Conservation (phyloP, 768 basidiomycete genomes). For the Hemileccinum impolitum region DNA sequence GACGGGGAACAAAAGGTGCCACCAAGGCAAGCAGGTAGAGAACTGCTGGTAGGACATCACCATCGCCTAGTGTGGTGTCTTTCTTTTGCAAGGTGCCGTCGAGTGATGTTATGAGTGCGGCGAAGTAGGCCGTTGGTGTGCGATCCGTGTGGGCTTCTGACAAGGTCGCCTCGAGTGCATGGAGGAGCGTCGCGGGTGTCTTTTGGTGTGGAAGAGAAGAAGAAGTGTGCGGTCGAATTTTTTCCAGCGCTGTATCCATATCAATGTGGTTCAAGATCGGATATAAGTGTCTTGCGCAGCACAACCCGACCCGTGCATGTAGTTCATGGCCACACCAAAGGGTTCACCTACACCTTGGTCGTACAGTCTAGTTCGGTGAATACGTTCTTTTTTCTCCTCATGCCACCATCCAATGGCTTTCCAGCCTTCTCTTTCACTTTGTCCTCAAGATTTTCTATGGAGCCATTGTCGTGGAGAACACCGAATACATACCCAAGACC, state of each 20-base stretch:
- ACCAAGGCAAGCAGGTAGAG: constrained; percentile 37
- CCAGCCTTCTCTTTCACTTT: constrained; percentile 68
- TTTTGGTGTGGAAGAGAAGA: constrained; percentile 86
- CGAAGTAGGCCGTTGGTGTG: constrained; percentile 90
- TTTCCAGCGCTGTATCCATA: constrained; percentile 73
- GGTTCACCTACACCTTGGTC: constrained; percentile 55
- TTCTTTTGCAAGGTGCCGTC: constrained; percentile 71
- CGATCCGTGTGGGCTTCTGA: constrained; percentile 63
- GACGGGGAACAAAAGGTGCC: constrained; percentile 54
- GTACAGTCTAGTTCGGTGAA: constrained; percentile 65
- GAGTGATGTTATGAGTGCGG: constrained; percentile 82
- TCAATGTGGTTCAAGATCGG: too few species aligned
- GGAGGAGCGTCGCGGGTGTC: constrained; percentile 79
- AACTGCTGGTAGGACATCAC: constrained; percentile 35
- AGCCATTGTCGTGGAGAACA: constrained; percentile 80
- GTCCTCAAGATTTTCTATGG: constrained; percentile 92
- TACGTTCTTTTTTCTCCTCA: neutral
- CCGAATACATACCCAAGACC: constrained; percentile 62
- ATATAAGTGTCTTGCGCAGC: neutral
- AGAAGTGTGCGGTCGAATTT: constrained; percentile 82
- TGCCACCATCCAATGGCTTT: neutral
- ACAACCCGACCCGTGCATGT: constrained; percentile 2
- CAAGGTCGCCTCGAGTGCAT: constrained; percentile 80
- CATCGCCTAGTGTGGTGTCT: constrained; percentile 68
- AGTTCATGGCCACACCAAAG: constrained; percentile 27